Evolutionary conservation across 306 rosid genomes (phyloP), one percentile per base, ranked within the genome.

Genomic region (Prunus dulcis): DNA sequence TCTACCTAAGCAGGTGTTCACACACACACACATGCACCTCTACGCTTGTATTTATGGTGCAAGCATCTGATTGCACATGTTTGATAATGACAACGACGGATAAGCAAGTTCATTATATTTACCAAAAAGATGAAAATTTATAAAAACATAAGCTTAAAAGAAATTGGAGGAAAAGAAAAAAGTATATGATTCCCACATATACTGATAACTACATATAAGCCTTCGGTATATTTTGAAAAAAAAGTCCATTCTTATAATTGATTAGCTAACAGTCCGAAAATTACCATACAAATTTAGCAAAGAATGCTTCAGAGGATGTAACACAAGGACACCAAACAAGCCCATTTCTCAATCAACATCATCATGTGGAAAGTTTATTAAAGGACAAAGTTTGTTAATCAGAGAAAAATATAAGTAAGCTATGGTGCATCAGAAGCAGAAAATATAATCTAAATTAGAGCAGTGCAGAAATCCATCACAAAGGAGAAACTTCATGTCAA

Each of bases 401-500:
- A 64, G 17, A n/a, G n/a, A 7, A 19, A 12, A 49, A 62, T 9
- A 49, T 6, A 18, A 41, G 18, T 22, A 53, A 9, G 34, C 19
- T 62, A 25, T 38, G 34, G 10, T 50, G 22, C 25, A 43, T 18
- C 32, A 22, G 32, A 60, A 25, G 73, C 50, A 32, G n/a, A 52
- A 75, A 47, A 34, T 17, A 53, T 25, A 18, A 66, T 45, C 43
- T 14, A 53, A 22, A 60, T 14, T 71, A 58, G 3, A 57, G 27
- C 22, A 22, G 61, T 28, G 34, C 67, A 43, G 20, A 63, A 34
- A 17, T 53, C 50, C 7, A 43, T 32, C 50, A 63, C 14, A 67
- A 17, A 47, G 72, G 64, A 79, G 68, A 58, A 67, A 64, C 74
- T 12, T n/a, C 43, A 30, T 61, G 32, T 72, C 78, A 58, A 60